These are phyloP conservation scores for Neurospora tetrasperma DNA, from an alignment of 495 filamentous ascomycete genomes.

Conservation along the genomic window DNA sequence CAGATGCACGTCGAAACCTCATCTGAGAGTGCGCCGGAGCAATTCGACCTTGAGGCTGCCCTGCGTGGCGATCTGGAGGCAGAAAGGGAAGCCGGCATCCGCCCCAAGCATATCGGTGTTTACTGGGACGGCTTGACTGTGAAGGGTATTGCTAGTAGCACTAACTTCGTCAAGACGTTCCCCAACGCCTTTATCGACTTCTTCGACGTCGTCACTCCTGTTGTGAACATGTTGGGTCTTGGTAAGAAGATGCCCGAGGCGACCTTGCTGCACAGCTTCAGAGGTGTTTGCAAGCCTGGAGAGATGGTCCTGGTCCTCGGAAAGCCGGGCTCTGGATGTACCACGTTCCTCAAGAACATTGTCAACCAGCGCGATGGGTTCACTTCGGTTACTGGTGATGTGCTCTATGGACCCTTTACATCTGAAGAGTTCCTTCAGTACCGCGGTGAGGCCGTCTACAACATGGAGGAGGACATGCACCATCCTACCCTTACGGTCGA, in stretches of 20 bases:
- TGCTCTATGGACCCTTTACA: constrained; percentile 66
- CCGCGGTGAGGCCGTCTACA: constrained; percentile 78
- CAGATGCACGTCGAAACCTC: constrained; percentile 41
- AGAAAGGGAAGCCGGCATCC: constrained; percentile 68
- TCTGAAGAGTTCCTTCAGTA: constrained; percentile 50
- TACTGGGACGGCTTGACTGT: constrained; percentile 73
- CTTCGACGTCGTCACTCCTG: constrained; percentile 55
- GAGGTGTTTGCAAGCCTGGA: constrained; percentile 53
- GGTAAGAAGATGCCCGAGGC: constrained; percentile 54
- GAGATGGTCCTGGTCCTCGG: constrained; percentile 91
- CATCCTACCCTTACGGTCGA: constrained; percentile 73
- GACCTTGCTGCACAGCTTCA: constrained; percentile 48
- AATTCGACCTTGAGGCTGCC: constrained; percentile 61
- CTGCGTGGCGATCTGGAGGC: constrained; percentile 57
- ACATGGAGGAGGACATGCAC: constrained; percentile 75
- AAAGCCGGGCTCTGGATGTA: constrained; percentile 77
- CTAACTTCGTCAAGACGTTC: constrained; percentile 73
- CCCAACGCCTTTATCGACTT: constrained; percentile 72
- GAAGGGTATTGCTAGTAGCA: constrained; percentile 63
- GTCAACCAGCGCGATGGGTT: constrained; percentile 75
- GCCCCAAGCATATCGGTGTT: constrained; percentile 68
- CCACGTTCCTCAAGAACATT: constrained; percentile 78
- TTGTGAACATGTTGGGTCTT: constrained; percentile 46
- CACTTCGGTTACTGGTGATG: constrained; percentile 64
- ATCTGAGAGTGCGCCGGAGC: constrained; percentile 39